These are phyloP conservation scores for Dittrichia graveolens DNA, from an alignment of 129 eudicot genomes.

Conservation along the genomic window DNA sequence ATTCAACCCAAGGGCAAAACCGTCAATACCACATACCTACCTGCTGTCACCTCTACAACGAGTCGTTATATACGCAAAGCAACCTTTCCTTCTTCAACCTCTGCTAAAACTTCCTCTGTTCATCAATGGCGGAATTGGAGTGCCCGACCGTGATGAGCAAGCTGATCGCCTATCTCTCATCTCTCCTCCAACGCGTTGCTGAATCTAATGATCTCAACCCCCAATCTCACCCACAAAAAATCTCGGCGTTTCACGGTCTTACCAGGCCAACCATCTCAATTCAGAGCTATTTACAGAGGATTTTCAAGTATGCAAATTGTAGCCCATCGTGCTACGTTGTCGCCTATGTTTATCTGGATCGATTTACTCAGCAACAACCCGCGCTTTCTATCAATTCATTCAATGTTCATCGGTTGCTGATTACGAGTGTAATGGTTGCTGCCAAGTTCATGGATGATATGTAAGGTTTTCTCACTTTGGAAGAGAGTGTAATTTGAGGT, in stretches of 20 bases:
- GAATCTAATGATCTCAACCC: constrained; percentile 67
- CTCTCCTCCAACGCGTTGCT: constrained; percentile 66
- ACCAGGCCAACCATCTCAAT: constrained; percentile 69
- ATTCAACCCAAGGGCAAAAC: constrained; percentile 18
- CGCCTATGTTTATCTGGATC: constrained; percentile 87
- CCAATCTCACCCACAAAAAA: constrained; percentile 49
- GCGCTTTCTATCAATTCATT: constrained; percentile 62
- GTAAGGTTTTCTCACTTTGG: constrained; percentile 47
- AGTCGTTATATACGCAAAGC: constrained; percentile 39
- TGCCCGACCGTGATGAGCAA: constrained; percentile 57
- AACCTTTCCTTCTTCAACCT: constrained; percentile 26
- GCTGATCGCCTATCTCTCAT: constrained; percentile 68
- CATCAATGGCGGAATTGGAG: constrained; percentile 74
- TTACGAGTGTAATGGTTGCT: constrained; percentile 90
- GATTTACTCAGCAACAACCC: constrained; percentile 73
- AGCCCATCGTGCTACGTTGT: constrained; percentile 87
- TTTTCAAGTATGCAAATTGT: constrained; percentile 88
- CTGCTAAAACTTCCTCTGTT: constrained; percentile 18
- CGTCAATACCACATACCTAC: constrained; percentile 23
- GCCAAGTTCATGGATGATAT: constrained; percentile 95
- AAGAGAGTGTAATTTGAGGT: not conserved
- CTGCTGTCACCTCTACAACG: constrained; percentile 37
- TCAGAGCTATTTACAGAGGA: constrained; percentile 70
- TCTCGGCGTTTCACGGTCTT: constrained; percentile 79
- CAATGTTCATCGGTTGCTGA: constrained; percentile 85